Evolutionary conservation across 768 basidiomycete species (phyloP).

Genomic region (Lyophyllum semitale): DNA sequence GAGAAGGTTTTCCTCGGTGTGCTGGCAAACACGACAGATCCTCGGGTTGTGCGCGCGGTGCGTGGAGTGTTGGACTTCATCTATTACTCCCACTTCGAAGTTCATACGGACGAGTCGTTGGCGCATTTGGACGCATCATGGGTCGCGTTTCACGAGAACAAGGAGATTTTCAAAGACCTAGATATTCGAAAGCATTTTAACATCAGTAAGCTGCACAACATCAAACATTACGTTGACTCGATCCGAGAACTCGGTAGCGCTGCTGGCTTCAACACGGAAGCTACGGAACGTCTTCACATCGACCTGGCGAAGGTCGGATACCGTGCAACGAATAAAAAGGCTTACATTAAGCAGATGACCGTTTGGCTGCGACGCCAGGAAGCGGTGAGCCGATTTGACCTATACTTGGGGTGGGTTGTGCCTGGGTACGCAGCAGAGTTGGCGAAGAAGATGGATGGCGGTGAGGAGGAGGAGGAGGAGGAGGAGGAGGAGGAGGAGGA

Average conservation of each 20-base stretch:
- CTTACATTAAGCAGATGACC: conserved; percentile 39
- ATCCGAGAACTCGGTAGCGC: conserved; percentile 28
- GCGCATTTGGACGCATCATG: conserved; percentile 22
- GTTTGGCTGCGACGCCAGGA: conserved; percentile 25
- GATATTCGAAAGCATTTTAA: conserved; percentile 34
- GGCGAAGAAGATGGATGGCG: no score
- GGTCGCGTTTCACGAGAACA: conserved; percentile 31
- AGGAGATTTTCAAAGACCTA: conserved; percentile 27
- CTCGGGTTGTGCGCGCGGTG: conserved; percentile 22
- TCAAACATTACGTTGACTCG: conserved; percentile 29
- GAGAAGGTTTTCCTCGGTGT: conserved; percentile 26
- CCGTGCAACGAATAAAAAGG: conserved; percentile 27
- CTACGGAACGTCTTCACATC: conserved; percentile 24
- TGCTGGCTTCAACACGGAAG: conserved; percentile 36
- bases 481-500: no score
- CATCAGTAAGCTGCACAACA: conserved; percentile 37
- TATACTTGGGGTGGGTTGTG: conserved; percentile 2
- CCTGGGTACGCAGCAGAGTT: not conserved
- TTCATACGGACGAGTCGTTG: conserved; percentile 29
- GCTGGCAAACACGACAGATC: conserved; percentile 34
- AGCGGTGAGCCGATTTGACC: not conserved
- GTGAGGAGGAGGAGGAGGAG: no score
- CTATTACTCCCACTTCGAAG: conserved; percentile 31
- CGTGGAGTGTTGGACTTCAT: conserved; percentile 22
- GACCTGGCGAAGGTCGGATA: conserved; percentile 34